Percentiles rank a stretch among this genome's conserved stretches.
Evolutionary conservation across 208 protist genomes (phyloP).

Genomic region (Leishmania braziliensis): DNA sequence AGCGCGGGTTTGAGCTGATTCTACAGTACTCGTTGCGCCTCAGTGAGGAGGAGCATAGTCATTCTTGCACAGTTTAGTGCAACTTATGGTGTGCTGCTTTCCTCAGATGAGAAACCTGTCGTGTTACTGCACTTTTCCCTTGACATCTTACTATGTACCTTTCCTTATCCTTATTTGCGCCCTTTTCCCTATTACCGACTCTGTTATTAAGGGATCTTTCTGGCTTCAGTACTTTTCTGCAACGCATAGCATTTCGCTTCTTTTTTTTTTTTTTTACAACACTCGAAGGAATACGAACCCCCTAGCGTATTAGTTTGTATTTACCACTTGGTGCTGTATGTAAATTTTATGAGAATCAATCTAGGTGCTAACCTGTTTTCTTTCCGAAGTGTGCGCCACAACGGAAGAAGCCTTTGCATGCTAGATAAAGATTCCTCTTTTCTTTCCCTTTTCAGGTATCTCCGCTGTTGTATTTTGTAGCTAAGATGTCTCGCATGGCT

Average conservation of each 20-base stretch:
- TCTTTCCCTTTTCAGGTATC: background rate
- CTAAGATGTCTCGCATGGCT: constrained; percentile 18
- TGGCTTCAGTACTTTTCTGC: background rate
- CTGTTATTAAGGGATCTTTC: background rate
- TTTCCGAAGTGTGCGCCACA: background rate
- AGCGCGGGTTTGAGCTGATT: no score
- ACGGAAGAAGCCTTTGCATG: background rate
- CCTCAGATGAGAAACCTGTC: background rate
- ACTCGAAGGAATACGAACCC: background rate
- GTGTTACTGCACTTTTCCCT: background rate
- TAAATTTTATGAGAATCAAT: background rate
- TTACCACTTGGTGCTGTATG: background rate
- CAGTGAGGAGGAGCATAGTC: background rate
- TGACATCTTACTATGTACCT: background rate
- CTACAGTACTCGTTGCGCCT: background rate
- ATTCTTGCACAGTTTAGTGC: background rate
- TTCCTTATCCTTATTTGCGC: background rate
- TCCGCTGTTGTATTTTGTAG: constrained; percentile 15
- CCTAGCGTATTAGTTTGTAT: background rate
- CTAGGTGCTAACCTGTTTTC: background rate
- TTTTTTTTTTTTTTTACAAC: background rate
- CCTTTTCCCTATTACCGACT: no score
- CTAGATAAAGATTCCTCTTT: background rate
- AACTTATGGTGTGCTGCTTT: background rate
- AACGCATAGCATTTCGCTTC: background rate